Percentiles rank a stretch among this genome's conserved stretches.
phyloP scores from a whole-genome alignment of 192 early-diverging fungal species.

The Coemansia sp. region DNA sequence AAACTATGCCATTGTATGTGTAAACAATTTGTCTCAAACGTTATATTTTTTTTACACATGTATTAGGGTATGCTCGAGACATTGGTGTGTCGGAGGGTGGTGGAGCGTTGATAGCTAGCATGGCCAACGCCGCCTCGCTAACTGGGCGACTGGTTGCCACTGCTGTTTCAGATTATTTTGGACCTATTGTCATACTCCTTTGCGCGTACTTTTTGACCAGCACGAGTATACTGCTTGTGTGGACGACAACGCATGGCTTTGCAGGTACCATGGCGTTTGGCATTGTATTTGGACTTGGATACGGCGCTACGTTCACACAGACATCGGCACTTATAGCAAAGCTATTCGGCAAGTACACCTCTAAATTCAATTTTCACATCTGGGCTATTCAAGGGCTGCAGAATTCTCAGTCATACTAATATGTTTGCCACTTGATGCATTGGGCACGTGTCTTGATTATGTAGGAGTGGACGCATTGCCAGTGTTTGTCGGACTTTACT shows the following conservation, averaged over 20 bases:
- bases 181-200: conserved; percentile 32
- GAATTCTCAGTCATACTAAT: neutral
- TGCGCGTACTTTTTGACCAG: conserved; percentile 38
- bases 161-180: conserved; percentile 39
- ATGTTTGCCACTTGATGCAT: neutral
- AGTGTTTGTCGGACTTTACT: conserved; percentile 53
- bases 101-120: conserved; percentile 44
- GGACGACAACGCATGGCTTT: conserved; percentile 43
- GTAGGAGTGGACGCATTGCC: conserved; percentile 54
- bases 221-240: conserved; percentile 38
- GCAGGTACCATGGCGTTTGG: conserved; percentile 56
- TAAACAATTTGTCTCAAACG: neutral
- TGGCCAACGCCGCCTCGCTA: conserved; percentile 51
- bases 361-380: neutral
- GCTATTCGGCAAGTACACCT: conserved; percentile 47
- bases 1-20: neutral
- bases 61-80: conserved; percentile 40
- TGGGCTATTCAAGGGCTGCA: neutral
- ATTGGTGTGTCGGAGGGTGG: conserved; percentile 36
- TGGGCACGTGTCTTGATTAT: neutral
- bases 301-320: conserved; percentile 56
- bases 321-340: conserved; percentile 52
- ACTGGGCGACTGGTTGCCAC: conserved; percentile 36
- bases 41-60: neutral
- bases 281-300: conserved; percentile 55